Evolutionary conservation across 805 yeast species (phyloP).

Genomic region (Starmera amethionina): DNA sequence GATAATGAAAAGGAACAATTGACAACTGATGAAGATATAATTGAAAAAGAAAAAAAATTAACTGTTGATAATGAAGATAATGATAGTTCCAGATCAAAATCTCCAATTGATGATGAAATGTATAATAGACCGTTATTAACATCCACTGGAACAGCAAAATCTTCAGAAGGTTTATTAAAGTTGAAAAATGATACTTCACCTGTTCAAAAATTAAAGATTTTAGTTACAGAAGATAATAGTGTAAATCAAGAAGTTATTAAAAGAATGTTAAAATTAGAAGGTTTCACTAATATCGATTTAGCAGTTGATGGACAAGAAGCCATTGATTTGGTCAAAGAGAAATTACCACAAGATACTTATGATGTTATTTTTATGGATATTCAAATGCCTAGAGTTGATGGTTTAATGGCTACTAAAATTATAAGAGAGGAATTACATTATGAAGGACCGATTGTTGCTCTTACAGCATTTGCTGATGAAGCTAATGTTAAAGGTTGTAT

Average conservation of each 20-base stretch:
- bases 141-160: slow-evolving; percentile 31
- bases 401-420: slow-evolving; percentile 69
- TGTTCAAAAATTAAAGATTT: slow-evolving; percentile 30
- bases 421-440: slow-evolving; percentile 57
- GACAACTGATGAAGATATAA: slow-evolving; percentile 1
- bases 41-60: not conserved
- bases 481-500: slow-evolving; percentile 79
- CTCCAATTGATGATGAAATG: not conserved
- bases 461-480: slow-evolving; percentile 93
- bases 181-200: not conserved
- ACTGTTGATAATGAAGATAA: not conserved
- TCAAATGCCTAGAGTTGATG: slow-evolving; percentile 94
- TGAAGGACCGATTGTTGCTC: slow-evolving; percentile 75
- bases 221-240: slow-evolving; percentile 89
- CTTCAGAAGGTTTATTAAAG: slow-evolving; percentile 14
- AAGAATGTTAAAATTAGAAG: slow-evolving; percentile 82
- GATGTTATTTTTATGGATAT: slow-evolving; percentile 93
- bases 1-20: not conserved
- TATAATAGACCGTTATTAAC: slow-evolving; percentile 24
- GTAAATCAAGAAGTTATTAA: slow-evolving; percentile 93
- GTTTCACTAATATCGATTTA: slow-evolving; percentile 56
- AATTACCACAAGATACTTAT: slow-evolving; percentile 21
- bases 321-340: slow-evolving; percentile 45
- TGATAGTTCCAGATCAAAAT: slow-evolving; percentile 1
- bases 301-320: slow-evolving; percentile 94